A percentile compares a stretch with the other conserved stretches of the same genome.
Conservation (phyloP, 1,284 basidiomycete species). For the Ustilago esculenta region DNA sequence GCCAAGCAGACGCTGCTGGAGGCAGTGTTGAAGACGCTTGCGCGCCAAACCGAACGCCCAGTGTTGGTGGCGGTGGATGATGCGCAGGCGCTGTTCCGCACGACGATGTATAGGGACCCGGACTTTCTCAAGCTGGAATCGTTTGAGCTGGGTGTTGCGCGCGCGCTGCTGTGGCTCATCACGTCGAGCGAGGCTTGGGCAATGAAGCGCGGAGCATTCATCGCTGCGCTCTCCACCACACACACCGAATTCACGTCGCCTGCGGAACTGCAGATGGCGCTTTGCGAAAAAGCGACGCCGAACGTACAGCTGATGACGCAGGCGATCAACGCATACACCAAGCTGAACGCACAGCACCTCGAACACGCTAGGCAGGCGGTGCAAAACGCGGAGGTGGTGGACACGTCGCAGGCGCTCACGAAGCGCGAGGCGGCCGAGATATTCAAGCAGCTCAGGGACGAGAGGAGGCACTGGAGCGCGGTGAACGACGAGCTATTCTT, state of each 20-base stretch:
- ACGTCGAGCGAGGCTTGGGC: conserved; percentile 10
- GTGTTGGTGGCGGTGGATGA: conserved; percentile 88
- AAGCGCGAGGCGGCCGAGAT: conserved; percentile 48
- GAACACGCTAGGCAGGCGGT: conserved; percentile 32
- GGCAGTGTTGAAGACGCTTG: conserved; percentile 75
- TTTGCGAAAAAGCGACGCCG: conserved; percentile 31
- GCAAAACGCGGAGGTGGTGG: conserved; percentile 25
- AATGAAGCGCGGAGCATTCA: conserved; percentile 36
- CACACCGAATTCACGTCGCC: conserved; percentile 49
- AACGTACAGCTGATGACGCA: conserved; percentile 13
- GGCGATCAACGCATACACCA: conserved; percentile 57
- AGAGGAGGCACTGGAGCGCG: conserved; percentile 43
- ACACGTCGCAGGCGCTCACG: conserved; percentile 29
- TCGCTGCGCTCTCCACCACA: conserved; percentile 47
- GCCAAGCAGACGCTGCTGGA: conserved; percentile 73
- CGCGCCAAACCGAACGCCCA: conserved; percentile 75
- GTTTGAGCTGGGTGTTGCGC: conserved; percentile 83
- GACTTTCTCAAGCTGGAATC: conserved; percentile 78
- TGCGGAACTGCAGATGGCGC: conserved; percentile 45
- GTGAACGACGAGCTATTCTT: conserved; percentile 61
- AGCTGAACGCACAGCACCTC: conserved; percentile 42
- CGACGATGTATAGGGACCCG: conserved; percentile 80
- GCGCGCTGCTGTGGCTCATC: conserved; percentile 66
- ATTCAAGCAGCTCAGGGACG: conserved; percentile 48
- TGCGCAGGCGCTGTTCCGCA: conserved; percentile 81